These are phyloP conservation scores for Pseudofabraea citricarpa DNA, from an alignment of 2,329 filamentous ascomycete genomes.

Conservation along the genomic window DNA sequence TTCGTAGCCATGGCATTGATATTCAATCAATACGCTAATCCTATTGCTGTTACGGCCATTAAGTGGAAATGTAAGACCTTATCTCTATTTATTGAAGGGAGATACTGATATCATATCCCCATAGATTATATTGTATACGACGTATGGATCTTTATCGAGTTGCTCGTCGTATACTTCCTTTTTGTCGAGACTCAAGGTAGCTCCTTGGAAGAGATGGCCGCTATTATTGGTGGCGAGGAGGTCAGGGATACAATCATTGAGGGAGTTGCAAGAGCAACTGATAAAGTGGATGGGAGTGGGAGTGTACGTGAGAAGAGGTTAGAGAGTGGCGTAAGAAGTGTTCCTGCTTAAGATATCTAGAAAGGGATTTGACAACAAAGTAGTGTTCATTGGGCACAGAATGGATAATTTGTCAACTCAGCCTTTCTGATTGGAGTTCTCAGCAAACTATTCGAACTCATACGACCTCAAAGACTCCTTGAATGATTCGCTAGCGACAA, in stretches of 20 bases:
- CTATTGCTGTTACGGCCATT: constrained; percentile 30
- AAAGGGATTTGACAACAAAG: too few species aligned
- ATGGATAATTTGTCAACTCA: too few species aligned
- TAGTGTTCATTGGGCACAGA: too few species aligned
- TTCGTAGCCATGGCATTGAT: constrained; percentile 19
- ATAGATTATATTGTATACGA: constrained; percentile 32
- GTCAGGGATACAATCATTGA: background rate
- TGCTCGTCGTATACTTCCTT: constrained; percentile 29
- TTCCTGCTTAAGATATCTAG: too few species aligned
- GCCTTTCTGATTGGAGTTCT: too few species aligned
- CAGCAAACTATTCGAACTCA: too few species aligned
- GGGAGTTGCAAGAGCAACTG: constrained; percentile 1
- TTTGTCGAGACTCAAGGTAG: constrained; percentile 17
- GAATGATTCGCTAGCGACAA: too few species aligned
- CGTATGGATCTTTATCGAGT: constrained; percentile 25
- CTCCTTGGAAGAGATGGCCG: constrained; percentile 9
- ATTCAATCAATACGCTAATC: constrained; percentile 38
- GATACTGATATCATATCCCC: too few species aligned
- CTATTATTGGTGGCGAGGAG: constrained; percentile 1
- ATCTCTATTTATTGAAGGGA: too few species aligned
- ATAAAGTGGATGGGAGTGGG: background rate
- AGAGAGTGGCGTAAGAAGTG: background rate
- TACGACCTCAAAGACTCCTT: too few species aligned
- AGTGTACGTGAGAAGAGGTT: background rate
- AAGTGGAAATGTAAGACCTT: constrained; percentile 29